Base-by-base conservation (phyloP, 495 filamentous ascomycete species). In the Tuber calosporum region DNA sequence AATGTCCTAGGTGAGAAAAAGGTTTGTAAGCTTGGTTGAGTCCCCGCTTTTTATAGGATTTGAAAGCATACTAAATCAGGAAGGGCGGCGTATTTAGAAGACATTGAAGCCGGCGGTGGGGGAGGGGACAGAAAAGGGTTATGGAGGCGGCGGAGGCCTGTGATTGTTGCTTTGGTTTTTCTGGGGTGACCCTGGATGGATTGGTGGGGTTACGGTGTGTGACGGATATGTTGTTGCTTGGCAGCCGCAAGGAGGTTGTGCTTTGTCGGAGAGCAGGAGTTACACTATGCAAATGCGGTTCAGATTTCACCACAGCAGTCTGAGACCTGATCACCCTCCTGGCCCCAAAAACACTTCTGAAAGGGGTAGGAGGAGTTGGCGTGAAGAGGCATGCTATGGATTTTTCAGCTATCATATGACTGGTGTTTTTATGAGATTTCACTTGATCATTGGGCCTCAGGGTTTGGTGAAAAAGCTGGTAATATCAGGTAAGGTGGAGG, bases 81-180 rank as follows among this genome's bases (percentile, higher is more conserved):
- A 73, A 96, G 86, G 72, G 88, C 90, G 70, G 92, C 92, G 82
- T 96, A 96, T 85, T 96, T 96, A 37, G 79, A 81, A 22, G 79
- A 78, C 79, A 81, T 81, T 30, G 19, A 19, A 34, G 34, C n/a
- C 20, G 69, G 38, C 71, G 26, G 38, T 53, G 26, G 26, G 26
- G 53, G 26, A 4, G 34, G 30, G 53, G 53, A 34, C 15, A 34
- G 53, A 26, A 62, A 30, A 19, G 53, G 53, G 13, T 62, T 30
- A 34, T 34, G 11, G 13, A 62, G 53, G 15, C 11, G n/a, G n/a
- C n/a, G n/a, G n/a, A n/a, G n/a, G n/a, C 34, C 34, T 62, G 53
- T 62, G 53, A 62, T 34, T 62, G 26, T 34, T 17, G 26, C 26
- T 62, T 62, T 62, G 53, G 26, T 62, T 30, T 62, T 62, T 62